These are phyloP conservation scores for Cyclostephanos invisitatus DNA, from an alignment of 108 stramenopile species.

Conservation along the genomic window DNA sequence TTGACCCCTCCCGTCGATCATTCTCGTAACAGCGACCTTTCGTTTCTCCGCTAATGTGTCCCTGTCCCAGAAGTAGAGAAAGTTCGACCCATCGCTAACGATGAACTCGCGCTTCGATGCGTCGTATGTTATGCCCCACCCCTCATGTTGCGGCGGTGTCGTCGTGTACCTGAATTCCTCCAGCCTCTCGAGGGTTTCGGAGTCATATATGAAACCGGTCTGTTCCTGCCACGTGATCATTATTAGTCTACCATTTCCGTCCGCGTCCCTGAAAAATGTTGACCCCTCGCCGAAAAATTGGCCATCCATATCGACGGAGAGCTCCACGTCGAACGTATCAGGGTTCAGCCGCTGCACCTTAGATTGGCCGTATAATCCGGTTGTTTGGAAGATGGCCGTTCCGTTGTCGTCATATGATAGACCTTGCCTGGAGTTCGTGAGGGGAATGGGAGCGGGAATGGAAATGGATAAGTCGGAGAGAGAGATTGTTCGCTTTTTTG, in stretches of 20 bases:
- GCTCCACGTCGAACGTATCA: constrained; percentile 60
- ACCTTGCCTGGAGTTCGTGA: constrained; percentile 60
- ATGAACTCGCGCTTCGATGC: constrained; percentile 62
- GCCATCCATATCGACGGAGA: constrained; percentile 47
- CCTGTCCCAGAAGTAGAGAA: constrained; percentile 79
- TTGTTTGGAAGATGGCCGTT: constrained; percentile 65
- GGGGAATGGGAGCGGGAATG: too few species aligned
- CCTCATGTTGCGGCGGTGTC: constrained; percentile 56
- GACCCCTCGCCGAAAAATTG: constrained; percentile 82
- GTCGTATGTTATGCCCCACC: constrained; percentile 89
- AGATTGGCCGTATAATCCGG: constrained; percentile 69
- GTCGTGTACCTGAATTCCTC: constrained; percentile 58
- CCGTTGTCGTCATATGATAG: constrained; percentile 67
- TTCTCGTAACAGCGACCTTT: constrained; percentile 55
- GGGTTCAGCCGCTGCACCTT: constrained; percentile 66
- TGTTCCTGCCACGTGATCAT: constrained; percentile 76
- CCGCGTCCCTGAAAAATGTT: constrained; percentile 49
- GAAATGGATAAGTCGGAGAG: too few species aligned
- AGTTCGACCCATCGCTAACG: constrained; percentile 73
- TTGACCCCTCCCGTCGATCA: constrained; percentile 48
- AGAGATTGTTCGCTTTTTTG: too few species aligned
- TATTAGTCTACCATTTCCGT: constrained; percentile 48
- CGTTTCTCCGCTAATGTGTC: constrained; percentile 52
- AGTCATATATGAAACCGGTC: constrained; percentile 76
- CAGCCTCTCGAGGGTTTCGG: constrained; percentile 52